Evolutionary conservation across 345 rosid species (phyloP), one percentile per base, ranked within the genome.

Genomic region (Bruguiera gymnorhiza): DNA sequence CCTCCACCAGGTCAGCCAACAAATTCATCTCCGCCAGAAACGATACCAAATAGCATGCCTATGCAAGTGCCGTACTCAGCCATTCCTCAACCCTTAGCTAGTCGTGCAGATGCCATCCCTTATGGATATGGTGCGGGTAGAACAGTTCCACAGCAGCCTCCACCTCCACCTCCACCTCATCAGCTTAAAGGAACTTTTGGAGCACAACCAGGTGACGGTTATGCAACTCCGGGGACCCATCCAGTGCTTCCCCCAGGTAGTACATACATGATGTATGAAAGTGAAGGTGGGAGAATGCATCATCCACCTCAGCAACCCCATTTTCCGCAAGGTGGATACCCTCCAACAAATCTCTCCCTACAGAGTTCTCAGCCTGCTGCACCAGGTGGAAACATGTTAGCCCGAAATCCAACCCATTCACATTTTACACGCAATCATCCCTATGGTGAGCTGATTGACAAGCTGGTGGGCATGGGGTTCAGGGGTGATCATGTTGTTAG

Each of bases 401-500:
- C 74, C 7, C 81, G 83, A 60, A 80, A 77, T 73, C 82, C 86
- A 24, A 73, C 70, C 71, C 83, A 73, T 61, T 75, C 90, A 1
- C 92, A 82, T 73, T 87, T 81, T 6, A 46, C 75, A 20, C 85
- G 96, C 65, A 88, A 73, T 81, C 88, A 85, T 80, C 86, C 92
- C 52, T 86, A 92, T 32, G 63, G 76, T 7, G 98, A 96, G 48
- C 68, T 96, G 85, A 83, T 92, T 18, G 99, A 96, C 73, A 96
- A 92, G 80, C 70, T 92, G 76, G 83, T 81, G 74, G 85, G 77
- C 85, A 96, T 96, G 99, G 99, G 98, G 52, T 92, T 85, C 82
- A 85, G 99, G 78, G 92, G 84, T 11, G 99, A 96, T 66, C 89
- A 76, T 74, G 92, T 82, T 31, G 82, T 76, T 6, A 74, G 76